phyloP scores from a whole-genome alignment of 2,329 filamentous ascomycete species.

The Penicillium freii region DNA sequence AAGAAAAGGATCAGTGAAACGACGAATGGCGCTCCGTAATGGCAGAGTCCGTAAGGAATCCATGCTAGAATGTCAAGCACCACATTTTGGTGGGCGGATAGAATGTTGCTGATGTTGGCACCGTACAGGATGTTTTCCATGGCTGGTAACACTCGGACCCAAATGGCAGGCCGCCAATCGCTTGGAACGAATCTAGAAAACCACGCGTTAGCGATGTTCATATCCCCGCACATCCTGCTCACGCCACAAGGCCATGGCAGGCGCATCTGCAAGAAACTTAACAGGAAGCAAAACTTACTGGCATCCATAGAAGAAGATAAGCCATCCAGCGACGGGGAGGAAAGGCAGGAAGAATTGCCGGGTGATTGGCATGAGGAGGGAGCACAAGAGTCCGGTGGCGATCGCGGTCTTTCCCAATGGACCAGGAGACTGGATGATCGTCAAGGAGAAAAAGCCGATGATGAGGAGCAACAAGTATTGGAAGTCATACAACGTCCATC shows the following conservation, averaged over 20 bases:
- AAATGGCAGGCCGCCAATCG: constrained; percentile 87
- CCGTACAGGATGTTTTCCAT: constrained; percentile 96
- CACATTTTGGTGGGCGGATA: constrained; percentile 82
- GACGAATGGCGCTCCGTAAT: constrained; percentile 82
- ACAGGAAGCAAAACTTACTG: constrained; percentile 62
- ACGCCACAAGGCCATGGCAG: background rate
- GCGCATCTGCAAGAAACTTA: background rate
- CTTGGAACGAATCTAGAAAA: constrained; percentile 74
- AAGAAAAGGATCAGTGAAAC: constrained; percentile 79
- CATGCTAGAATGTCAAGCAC: constrained; percentile 85
- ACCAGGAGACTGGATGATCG: constrained; percentile 74
- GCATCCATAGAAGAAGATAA: constrained; percentile 88
- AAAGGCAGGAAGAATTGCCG: constrained; percentile 90
- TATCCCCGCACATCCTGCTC: background rate
- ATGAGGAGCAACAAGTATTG: constrained; percentile 77
- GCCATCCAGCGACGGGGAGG: constrained; percentile 78
- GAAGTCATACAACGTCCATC: constrained; percentile 78
- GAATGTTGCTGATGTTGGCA: constrained; percentile 91
- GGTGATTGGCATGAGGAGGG: constrained; percentile 77
- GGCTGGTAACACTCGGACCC: constrained; percentile 90
- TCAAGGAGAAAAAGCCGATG: constrained; percentile 77
- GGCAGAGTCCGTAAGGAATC: constrained; percentile 87
- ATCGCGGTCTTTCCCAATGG: constrained; percentile 74
- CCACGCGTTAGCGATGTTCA: constrained; percentile 21
- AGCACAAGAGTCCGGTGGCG: constrained; percentile 63